Evolutionary conservation across 768 basidiomycete species (phyloP).

Genomic region (Collybiopsis confluens): DNA sequence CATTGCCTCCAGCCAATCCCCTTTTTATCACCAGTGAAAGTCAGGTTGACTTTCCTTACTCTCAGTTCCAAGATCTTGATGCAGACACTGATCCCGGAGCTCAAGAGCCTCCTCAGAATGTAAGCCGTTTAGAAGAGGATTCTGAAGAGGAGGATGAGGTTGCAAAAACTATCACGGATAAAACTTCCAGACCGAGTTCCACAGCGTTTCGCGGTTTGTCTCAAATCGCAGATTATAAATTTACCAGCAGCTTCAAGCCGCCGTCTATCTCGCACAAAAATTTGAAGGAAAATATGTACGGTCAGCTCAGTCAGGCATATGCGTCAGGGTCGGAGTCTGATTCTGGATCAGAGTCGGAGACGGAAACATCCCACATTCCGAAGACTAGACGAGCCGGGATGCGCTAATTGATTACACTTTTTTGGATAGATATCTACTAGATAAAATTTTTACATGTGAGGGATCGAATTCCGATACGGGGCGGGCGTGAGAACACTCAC

Average conservation of each 20-base stretch:
- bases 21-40: slow-evolving; percentile 52
- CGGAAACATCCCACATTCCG: slow-evolving; percentile 56
- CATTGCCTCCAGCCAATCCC: slow-evolving; percentile 18
- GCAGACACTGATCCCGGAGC: neutral
- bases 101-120: neutral
- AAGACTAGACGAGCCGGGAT: slow-evolving; percentile 50
- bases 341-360: slow-evolving; percentile 28
- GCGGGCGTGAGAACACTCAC: no score
- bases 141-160: slow-evolving; percentile 40
- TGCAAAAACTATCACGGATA: slow-evolving; percentile 20
- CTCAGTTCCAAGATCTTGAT: slow-evolving; percentile 33
- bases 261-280: slow-evolving; percentile 12
- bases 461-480: no score
- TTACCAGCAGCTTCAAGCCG: slow-evolving; percentile 19
- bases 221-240: slow-evolving; percentile 44
- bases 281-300: slow-evolving; percentile 33
- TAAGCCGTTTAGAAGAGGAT: slow-evolving; percentile 22
- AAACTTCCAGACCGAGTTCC: slow-evolving; percentile 7
- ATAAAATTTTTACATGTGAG: no score
- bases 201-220: slow-evolving; percentile 43
- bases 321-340: slow-evolving; percentile 34
- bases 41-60: slow-evolving; percentile 52
- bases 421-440: neutral
- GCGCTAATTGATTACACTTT: no score
- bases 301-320: slow-evolving; percentile 31